Evolutionary conservation across 2,329 filamentous ascomycete species (phyloP).

Genomic region (Cladorrhinum sp.): DNA sequence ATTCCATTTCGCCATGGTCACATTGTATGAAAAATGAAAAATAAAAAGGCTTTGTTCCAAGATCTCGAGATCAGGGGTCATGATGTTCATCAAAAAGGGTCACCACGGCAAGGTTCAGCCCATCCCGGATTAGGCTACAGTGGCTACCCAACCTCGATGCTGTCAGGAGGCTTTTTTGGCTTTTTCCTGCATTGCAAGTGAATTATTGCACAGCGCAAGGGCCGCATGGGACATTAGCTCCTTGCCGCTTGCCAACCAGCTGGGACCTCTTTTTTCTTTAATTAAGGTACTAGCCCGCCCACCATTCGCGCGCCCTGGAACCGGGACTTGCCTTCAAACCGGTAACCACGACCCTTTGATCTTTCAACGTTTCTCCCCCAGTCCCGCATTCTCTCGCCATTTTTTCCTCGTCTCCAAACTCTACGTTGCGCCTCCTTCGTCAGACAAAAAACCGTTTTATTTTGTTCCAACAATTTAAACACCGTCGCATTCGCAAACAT

Average conservation of each 20-base stretch:
- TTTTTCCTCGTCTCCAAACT: neutral
- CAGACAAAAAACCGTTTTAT: slow-evolving; percentile 4
- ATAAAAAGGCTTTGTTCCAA: neutral
- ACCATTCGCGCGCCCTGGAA: neutral
- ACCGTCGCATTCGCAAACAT: slow-evolving; percentile 18
- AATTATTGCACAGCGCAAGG: slow-evolving; percentile 4
- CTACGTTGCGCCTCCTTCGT: neutral
- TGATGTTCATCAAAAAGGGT: slow-evolving; percentile 3
- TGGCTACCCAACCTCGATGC: neutral
- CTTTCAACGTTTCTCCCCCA: neutral
- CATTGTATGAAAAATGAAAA: neutral
- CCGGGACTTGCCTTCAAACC: slow-evolving; percentile 8
- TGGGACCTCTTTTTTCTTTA: slow-evolving; percentile 11
- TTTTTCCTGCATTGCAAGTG: neutral
- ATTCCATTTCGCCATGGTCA: neutral
- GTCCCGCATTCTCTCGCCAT: neutral
- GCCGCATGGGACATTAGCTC: neutral
- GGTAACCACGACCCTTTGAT: slow-evolving; percentile 6
- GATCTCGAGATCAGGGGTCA: slow-evolving; percentile 10
- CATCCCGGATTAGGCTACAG: slow-evolving; percentile 14
- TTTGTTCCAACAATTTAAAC: slow-evolving; percentile 1
- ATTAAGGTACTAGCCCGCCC: slow-evolving; percentile 1
- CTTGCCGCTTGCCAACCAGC: slow-evolving; percentile 17
- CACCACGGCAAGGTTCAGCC: neutral
- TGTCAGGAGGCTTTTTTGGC: slow-evolving; percentile 16